Evolutionary conservation across 768 basidiomycete genomes (phyloP).

Genomic region (Suillus decipiens): DNA sequence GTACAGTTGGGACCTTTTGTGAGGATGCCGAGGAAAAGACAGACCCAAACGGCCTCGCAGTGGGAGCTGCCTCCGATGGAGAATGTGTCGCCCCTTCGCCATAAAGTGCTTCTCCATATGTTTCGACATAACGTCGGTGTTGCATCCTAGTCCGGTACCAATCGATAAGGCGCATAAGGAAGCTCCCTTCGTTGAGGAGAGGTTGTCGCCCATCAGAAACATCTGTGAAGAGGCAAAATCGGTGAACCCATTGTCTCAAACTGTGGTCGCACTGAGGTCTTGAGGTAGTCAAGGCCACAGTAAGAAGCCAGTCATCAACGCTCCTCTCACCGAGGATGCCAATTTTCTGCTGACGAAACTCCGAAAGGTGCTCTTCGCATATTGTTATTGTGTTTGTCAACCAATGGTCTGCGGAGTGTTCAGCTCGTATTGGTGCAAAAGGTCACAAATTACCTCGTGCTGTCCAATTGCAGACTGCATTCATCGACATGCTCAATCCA

Average conservation of each 20-base stretch:
- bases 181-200: constrained; percentile 41
- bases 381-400: constrained; percentile 39
- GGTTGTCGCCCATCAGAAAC: constrained; percentile 20
- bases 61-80: constrained; percentile 12
- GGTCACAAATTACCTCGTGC: constrained; percentile 35
- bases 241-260: constrained; percentile 32
- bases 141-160: constrained; percentile 45
- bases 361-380: constrained; percentile 39
- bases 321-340: constrained; percentile 30
- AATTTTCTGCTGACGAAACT: constrained; percentile 31
- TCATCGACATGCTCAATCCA: constrained; percentile 46
- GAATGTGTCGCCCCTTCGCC: constrained; percentile 17
- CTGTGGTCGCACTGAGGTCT: constrained; percentile 28
- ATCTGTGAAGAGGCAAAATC: constrained; percentile 32
- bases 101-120: constrained; percentile 33
- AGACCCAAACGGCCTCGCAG: constrained; percentile 20
- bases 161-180: constrained; percentile 47
- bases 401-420: constrained; percentile 29
- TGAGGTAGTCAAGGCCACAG: constrained; percentile 31
- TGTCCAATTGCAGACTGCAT: constrained; percentile 50
- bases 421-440: constrained; percentile 17
- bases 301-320: constrained; percentile 39
- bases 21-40: constrained; percentile 27
- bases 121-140: constrained; percentile 42
- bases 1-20: constrained; percentile 40